Evolutionary conservation across 2,329 filamentous ascomycete species (phyloP).

Genomic region (Fusarium abutilonis): DNA sequence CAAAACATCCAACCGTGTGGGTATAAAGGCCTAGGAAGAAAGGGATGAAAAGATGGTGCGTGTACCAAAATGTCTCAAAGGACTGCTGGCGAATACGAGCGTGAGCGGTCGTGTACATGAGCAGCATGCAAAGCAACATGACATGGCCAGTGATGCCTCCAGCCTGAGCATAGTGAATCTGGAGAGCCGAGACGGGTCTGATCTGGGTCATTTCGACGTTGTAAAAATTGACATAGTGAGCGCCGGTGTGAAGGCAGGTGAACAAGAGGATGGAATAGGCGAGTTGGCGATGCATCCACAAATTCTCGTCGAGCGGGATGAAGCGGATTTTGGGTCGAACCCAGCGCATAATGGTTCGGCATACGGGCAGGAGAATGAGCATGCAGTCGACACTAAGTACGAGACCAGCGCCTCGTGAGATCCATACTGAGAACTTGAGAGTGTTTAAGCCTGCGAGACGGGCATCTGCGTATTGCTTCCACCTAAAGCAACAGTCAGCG

Average conservation of each 20-base stretch:
- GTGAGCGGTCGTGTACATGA: slow-evolving; percentile 98
- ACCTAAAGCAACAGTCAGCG: slow-evolving; percentile 63
- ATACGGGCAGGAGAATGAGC: slow-evolving; percentile 93
- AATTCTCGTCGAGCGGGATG: slow-evolving; percentile 92
- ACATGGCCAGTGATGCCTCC: slow-evolving; percentile 95
- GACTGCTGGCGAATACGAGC: slow-evolving; percentile 94
- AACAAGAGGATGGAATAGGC: slow-evolving; percentile 90
- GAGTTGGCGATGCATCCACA: slow-evolving; percentile 96
- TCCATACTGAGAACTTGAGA: slow-evolving; percentile 90
- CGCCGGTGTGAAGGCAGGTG: slow-evolving; percentile 76
- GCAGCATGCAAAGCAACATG: slow-evolving; percentile 98
- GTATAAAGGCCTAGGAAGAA: slow-evolving; percentile 95
- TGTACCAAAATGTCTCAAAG: slow-evolving; percentile 99
- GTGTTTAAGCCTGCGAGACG: slow-evolving; percentile 81
- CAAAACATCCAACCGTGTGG: slow-evolving; percentile 95
- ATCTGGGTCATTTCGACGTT: slow-evolving; percentile 90
- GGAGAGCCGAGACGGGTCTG: slow-evolving; percentile 79
- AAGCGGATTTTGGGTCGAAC: slow-evolving; percentile 88
- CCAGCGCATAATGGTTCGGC: slow-evolving; percentile 85
- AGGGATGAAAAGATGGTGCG: slow-evolving; percentile 96
- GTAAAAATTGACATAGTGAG: slow-evolving; percentile 98
- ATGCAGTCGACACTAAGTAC: slow-evolving; percentile 85
- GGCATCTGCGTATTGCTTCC: slow-evolving; percentile 74
- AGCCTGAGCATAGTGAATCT: slow-evolving; percentile 91
- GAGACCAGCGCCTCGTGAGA: slow-evolving; percentile 91